Percentiles rank a stretch among this genome's conserved stretches.
phyloP scores from a whole-genome alignment of 2,329 filamentous ascomycete species.

The Colletotrichum sp. region DNA sequence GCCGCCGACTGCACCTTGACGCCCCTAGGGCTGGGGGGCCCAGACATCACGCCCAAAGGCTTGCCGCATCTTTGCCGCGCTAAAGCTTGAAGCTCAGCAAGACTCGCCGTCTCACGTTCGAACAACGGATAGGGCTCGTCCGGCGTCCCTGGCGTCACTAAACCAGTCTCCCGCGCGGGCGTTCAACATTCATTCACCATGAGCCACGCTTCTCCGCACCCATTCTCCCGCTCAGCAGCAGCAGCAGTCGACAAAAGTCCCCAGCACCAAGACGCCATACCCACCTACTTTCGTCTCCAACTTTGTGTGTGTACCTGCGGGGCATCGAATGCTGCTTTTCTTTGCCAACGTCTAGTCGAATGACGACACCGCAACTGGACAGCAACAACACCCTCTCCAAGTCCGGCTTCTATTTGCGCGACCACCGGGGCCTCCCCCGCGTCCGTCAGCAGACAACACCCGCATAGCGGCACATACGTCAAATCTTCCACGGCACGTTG shows the following conservation, averaged over 20 bases:
- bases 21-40: conserved; percentile 3
- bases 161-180: background rate
- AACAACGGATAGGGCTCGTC: background rate
- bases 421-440: background rate
- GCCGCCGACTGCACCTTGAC: conserved; percentile 3
- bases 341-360: background rate
- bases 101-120: background rate
- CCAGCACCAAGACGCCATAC: background rate
- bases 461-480: background rate
- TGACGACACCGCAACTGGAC: background rate
- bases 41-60: conserved; percentile 4
- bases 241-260: conserved; percentile 8
- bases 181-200: background rate
- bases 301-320: background rate
- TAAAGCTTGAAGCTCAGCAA: background rate
- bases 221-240: conserved; percentile 15
- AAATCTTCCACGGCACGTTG: background rate
- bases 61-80: conserved; percentile 13
- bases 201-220: background rate
- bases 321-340: background rate
- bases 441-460: conserved; percentile 1
- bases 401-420: background rate
- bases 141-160: background rate
- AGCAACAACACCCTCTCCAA: background rate
- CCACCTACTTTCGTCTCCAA: background rate